Evolutionary conservation across 371 early-diverging fungal species (phyloP).

Genomic region (Mortierella sp.): DNA sequence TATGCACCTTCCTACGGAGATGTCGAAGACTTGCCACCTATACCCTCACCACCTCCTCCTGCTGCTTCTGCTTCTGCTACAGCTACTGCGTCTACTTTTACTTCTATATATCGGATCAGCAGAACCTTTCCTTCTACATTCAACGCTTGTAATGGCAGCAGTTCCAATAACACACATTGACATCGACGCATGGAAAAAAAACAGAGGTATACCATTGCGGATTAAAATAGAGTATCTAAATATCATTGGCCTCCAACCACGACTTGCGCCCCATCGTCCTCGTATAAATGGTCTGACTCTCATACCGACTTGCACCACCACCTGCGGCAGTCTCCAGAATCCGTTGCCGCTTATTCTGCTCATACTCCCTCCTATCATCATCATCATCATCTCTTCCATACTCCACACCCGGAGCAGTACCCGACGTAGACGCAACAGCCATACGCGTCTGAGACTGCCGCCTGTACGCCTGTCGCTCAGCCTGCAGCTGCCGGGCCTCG

Average conservation of each 20-base stretch:
- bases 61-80: neutral
- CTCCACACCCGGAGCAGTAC: neutral
- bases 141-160: no score
- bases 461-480: neutral
- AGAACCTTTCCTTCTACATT: no score
- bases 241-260: constrained; percentile 15
- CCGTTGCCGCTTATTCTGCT: neutral
- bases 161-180: no score
- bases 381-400: neutral
- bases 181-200: neutral
- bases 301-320: neutral
- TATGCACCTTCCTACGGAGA: constrained; percentile 2
- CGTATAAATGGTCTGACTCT: neutral
- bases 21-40: neutral
- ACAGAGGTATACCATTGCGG: neutral
- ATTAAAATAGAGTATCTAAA: neutral
- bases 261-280: constrained; percentile 22
- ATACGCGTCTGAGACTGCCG: neutral
- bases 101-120: no score
- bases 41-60: neutral
- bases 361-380: neutral
- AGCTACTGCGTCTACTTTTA: neutral
- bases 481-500: neutral
- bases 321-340: neutral
- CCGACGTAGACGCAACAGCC: neutral